Conservation (phyloP, 2,329 filamentous ascomycete genomes). For the Pyrenophora tritici-repentis region DNA sequence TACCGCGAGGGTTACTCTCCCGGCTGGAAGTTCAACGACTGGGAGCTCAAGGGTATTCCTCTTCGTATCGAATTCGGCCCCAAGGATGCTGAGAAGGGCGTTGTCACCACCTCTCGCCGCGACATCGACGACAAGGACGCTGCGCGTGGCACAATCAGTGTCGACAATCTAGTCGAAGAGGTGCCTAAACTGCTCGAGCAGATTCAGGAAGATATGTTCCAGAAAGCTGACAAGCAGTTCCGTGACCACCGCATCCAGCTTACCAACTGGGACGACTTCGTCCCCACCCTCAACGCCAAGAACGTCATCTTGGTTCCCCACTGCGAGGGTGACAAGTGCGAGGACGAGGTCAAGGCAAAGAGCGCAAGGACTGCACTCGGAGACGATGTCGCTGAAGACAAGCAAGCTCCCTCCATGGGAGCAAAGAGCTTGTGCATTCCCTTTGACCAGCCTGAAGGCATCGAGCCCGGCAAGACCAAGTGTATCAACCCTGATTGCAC, state of each 20-base stretch:
- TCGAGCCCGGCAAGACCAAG: constrained; percentile 81
- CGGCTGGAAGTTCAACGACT: constrained; percentile 98
- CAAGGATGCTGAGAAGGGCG: constrained; percentile 84
- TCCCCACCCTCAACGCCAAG: constrained; percentile 86
- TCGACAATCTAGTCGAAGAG: constrained; percentile 72
- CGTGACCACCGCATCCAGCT: constrained; percentile 78
- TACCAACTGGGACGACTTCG: constrained; percentile 86
- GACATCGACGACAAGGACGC: constrained; percentile 76
- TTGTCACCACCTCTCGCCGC: constrained; percentile 83
- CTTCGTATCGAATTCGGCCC: constrained; percentile 94
- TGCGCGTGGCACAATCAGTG: constrained; percentile 67
- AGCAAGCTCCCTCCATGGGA: constrained; percentile 74
- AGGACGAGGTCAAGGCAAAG: constrained; percentile 93
- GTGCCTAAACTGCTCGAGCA: constrained; percentile 83
- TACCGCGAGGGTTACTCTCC: constrained; percentile 86
- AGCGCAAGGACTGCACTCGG: constrained; percentile 75
- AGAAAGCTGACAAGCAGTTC: constrained; percentile 77
- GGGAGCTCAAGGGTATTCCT: constrained; percentile 95
- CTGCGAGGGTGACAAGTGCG: constrained; percentile 82
- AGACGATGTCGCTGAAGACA: constrained; percentile 73
- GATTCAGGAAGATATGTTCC: constrained; percentile 83
- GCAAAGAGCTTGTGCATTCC: constrained; percentile 78
- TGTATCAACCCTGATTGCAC: constrained; percentile 89
- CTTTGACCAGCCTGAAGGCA: constrained; percentile 82
- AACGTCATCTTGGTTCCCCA: constrained; percentile 92